A percentile compares a stretch with the other conserved stretches of the same genome.
Conservation (phyloP, 2,329 filamentous ascomycete genomes). For the Sclerotinia minor region DNA sequence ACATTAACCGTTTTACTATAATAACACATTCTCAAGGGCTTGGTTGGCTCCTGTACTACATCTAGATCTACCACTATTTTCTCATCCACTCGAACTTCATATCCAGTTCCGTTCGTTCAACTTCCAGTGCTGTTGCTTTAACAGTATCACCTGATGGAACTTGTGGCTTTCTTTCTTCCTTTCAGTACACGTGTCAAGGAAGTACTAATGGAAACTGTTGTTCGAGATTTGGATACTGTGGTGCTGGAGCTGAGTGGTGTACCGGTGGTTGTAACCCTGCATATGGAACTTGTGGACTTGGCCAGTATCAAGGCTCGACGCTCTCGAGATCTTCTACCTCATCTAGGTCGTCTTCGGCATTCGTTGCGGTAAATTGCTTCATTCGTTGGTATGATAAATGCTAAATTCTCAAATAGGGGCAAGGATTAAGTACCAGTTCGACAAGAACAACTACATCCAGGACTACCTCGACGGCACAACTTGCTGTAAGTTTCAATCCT, state of each 20-base stretch:
- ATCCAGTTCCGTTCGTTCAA: background rate
- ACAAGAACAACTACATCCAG: background rate
- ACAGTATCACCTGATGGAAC: background rate
- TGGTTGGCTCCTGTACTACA: background rate
- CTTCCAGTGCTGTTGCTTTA: background rate
- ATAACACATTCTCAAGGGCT: background rate
- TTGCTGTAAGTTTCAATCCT: background rate
- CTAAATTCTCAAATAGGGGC: conserved; percentile 1
- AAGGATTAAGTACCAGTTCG: background rate
- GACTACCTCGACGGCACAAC: background rate
- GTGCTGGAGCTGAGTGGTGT: background rate
- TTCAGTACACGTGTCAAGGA: background rate
- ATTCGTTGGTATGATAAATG: background rate
- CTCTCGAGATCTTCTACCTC: background rate
- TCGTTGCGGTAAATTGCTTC: background rate
- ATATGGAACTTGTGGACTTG: conserved; percentile 9
- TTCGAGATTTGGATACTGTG: conserved; percentile 8
- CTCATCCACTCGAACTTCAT: conserved; percentile 5
- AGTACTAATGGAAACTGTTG: conserved; percentile 6
- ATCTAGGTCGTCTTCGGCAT: conserved; percentile 1
- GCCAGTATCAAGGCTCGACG: background rate
- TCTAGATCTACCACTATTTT: background rate
- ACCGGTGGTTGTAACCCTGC: background rate
- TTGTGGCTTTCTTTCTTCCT: background rate
- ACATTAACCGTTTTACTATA: background rate